These are phyloP conservation scores for Pythium brachiatum DNA, from an alignment of 352 stramenopile species.

Conservation along the genomic window DNA sequence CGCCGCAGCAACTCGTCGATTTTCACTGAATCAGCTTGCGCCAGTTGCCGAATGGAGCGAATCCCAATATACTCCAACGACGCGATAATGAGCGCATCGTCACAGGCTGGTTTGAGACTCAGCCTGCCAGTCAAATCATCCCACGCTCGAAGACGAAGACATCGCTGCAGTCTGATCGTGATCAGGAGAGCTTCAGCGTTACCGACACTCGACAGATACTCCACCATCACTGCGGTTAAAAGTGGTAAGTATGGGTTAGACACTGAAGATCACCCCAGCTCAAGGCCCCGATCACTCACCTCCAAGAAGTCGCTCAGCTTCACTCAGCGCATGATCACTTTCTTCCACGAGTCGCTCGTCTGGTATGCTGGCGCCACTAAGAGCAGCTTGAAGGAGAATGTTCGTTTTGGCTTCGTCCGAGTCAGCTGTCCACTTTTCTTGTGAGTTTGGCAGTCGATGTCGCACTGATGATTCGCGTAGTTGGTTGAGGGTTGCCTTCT, in stretches of 20 bases:
- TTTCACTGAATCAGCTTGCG: conserved; percentile 10
- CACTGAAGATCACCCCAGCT: too few relatives aligned
- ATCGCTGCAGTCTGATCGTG: conserved; percentile 25
- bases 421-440: conserved; percentile 16
- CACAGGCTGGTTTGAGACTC: conserved; percentile 19
- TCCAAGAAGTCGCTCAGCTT: conserved; percentile 26
- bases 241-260: not conserved
- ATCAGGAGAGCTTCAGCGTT: conserved; percentile 18
- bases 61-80: conserved; percentile 33
- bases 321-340: conserved; percentile 17
- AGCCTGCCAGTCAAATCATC: conserved; percentile 18
- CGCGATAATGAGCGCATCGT: conserved; percentile 18
- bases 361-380: conserved; percentile 14
- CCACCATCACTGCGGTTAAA: conserved; percentile 14
- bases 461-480: conserved; percentile 23
- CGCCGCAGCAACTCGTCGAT: conserved; percentile 25
- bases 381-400: conserved; percentile 36
- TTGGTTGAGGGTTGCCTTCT: conserved; percentile 30
- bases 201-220: conserved; percentile 18
- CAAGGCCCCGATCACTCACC: conserved; percentile 18
- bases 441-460: conserved; percentile 11
- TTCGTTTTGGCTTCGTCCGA: conserved; percentile 32
- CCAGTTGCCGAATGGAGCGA: conserved; percentile 27
- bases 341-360: conserved; percentile 25
- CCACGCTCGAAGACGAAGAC: conserved; percentile 30